Evolutionary conservation across 1,139 yeast species (phyloP), one percentile per base, ranked within the genome.

Genomic region (Taiozyma sp.): DNA sequence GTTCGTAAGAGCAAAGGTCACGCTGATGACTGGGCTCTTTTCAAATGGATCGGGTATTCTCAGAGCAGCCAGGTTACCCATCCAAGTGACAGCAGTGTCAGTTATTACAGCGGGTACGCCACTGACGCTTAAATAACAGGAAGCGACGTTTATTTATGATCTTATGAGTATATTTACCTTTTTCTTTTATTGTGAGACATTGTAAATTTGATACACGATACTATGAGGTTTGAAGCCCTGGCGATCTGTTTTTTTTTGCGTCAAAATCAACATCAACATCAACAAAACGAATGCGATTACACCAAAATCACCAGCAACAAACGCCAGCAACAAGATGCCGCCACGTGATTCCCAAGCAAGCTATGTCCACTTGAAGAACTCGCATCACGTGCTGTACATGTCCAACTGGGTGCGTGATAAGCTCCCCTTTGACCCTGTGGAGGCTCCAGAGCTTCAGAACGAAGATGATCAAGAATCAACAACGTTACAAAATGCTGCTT

Each of bases 81-180:
- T 21, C 60, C 71, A 2, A 56, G 63, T 22, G 97, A 90, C 48
- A 81, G 91, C 60, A 85, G 97, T 69, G 96, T 93, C 44, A 85
- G 95, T 53, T 93, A 93, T 65, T 96, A 95, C 1, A 80, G 96
- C 46, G 98, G 95, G 0, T 88, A 80, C 62, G 88, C 80, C 11
- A 64, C 24, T 19, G 41, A 37, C 24, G 21, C 24, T 9, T 37
- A 37, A 22, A 37, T 2, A 21, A 21, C 21, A 8, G 19, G 24
- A 37, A 37, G 14, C 24, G 24, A 8, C 13, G 41, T 37, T 37
- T 19, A 21, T 37, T 19, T 37, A 37, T 37, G 41, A 37, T 19
- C 13, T 19, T 11, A 37, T 37, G 41, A 37, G 14, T 24, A 19
- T 37, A 37, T 10, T n/a, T 32, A 28, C n/a, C n/a, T n/a, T n/a